Percentiles rank a stretch among this genome's conserved stretches.
These are phyloP conservation scores for Zarea fungicola DNA, from an alignment of 2,329 filamentous ascomycete genomes.

Conservation along the genomic window DNA sequence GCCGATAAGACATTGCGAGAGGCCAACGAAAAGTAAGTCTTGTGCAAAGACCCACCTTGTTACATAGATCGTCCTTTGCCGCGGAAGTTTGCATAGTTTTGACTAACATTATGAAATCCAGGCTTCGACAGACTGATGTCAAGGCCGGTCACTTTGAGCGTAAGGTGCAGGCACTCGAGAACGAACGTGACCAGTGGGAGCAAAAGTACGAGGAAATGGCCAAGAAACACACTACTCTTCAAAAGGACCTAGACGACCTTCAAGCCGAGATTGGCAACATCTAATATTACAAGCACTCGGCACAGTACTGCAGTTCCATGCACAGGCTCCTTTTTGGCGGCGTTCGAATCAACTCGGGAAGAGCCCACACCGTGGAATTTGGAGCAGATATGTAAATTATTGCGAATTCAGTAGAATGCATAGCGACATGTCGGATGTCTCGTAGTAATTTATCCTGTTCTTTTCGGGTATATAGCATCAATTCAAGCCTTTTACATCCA, in stretches of 20 bases:
- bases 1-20: constrained; percentile 95
- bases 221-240: constrained; percentile 75
- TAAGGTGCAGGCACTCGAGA: constrained; percentile 95
- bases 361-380: constrained; percentile 3
- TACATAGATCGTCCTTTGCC: not conserved
- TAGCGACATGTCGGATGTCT: constrained; percentile 12
- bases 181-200: constrained; percentile 91
- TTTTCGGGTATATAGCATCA: constrained; percentile 12
- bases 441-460: constrained; percentile 12
- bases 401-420: constrained; percentile 8
- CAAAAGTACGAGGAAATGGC: constrained; percentile 96
- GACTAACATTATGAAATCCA: constrained; percentile 33
- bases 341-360: not conserved
- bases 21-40: constrained; percentile 92
- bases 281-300: constrained; percentile 42
- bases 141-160: constrained; percentile 99
- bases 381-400: constrained; percentile 5
- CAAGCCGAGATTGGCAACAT: constrained; percentile 90
- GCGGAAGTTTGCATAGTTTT: not conserved
- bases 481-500: constrained; percentile 1
- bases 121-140: constrained; percentile 97
- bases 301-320: not conserved
- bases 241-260: constrained; percentile 90
- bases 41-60: not conserved
- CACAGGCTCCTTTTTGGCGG: constrained; percentile 8